Evolutionary conservation across 2,329 filamentous ascomycete genomes (phyloP).

Genomic region (Ophiostoma sp.): DNA sequence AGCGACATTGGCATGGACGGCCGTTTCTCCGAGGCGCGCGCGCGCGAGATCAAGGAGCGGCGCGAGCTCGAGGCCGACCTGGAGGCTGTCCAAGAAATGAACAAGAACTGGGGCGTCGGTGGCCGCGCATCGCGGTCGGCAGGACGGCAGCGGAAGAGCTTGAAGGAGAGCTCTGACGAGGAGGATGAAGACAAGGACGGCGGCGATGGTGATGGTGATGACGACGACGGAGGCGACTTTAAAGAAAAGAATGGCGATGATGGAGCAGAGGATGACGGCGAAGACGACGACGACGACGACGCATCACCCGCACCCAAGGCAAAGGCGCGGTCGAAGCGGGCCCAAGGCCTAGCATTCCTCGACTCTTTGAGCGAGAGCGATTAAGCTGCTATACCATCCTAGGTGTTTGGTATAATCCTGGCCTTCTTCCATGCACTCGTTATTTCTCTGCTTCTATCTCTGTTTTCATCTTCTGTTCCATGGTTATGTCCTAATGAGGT

Average conservation of each 20-base stretch:
- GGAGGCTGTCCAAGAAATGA: constrained; percentile 77
- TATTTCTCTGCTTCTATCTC: not conserved
- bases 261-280: constrained; percentile 33
- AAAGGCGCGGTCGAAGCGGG: constrained; percentile 44
- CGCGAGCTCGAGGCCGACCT: constrained; percentile 80
- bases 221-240: constrained; percentile 25
- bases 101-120: constrained; percentile 67
- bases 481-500: not conserved
- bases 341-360: constrained; percentile 58
- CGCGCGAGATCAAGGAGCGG: constrained; percentile 78
- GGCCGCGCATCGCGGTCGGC: constrained; percentile 39
- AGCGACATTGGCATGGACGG: constrained; percentile 81
- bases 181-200: constrained; percentile 32
- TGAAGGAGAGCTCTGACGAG: constrained; percentile 38
- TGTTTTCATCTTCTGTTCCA: not conserved
- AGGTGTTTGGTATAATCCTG: not conserved
- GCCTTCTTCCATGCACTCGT: not conserved
- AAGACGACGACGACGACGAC: constrained; percentile 24
- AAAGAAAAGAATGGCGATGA: not conserved
- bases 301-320: constrained; percentile 28
- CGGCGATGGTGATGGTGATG: constrained; percentile 27
- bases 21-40: constrained; percentile 78
- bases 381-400: constrained; percentile 28
- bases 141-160: constrained; percentile 26
- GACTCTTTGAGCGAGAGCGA: constrained; percentile 58